Percentiles rank a stretch among this genome's conserved stretches.
Evolutionary conservation across 2,329 filamentous ascomycete genomes (phyloP).

Genomic region (Pseudocercospora fuligena): DNA sequence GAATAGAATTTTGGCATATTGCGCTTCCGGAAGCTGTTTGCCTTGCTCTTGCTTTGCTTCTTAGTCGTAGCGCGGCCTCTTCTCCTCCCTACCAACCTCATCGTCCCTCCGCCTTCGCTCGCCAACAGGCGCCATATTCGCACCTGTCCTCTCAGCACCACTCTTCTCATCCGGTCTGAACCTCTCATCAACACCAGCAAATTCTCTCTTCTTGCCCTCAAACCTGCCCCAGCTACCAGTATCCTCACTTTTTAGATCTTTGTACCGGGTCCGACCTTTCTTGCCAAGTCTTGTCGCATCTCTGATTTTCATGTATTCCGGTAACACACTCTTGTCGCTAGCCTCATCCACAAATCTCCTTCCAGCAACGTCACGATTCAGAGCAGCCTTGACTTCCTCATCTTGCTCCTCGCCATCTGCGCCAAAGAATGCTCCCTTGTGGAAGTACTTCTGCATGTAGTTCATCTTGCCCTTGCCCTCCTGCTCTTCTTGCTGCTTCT

Average conservation of each 20-base stretch:
- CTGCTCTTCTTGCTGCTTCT: constrained; percentile 75
- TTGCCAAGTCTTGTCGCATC: constrained; percentile 93
- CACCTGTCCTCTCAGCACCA: constrained; percentile 61
- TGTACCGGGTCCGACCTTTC: constrained; percentile 89
- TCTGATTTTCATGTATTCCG: constrained; percentile 87
- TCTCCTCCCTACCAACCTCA: constrained; percentile 48
- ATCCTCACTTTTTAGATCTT: constrained; percentile 85
- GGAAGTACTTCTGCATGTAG: constrained; percentile 95
- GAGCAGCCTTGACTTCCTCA: constrained; percentile 75
- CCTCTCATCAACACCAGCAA: constrained; percentile 63
- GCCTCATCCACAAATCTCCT: constrained; percentile 82
- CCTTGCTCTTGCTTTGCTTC: no score
- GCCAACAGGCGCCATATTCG: constrained; percentile 73
- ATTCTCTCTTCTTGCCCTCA: constrained; percentile 57
- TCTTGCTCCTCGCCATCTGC: constrained; percentile 60
- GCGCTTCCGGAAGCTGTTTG: no score
- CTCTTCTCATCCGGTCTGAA: constrained; percentile 66
- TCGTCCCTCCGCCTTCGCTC: constrained; percentile 58
- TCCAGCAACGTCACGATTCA: constrained; percentile 84
- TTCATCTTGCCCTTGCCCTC: constrained; percentile 78
- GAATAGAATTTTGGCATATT: no score
- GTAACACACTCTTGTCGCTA: constrained; percentile 78
- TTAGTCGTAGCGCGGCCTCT: constrained; percentile 40
- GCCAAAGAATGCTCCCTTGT: constrained; percentile 94
- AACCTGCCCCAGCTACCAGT: constrained; percentile 81